Evolutionary conservation across 176 grass and related monocot species (phyloP).

Genomic region (Urochloa ruziziensis): DNA sequence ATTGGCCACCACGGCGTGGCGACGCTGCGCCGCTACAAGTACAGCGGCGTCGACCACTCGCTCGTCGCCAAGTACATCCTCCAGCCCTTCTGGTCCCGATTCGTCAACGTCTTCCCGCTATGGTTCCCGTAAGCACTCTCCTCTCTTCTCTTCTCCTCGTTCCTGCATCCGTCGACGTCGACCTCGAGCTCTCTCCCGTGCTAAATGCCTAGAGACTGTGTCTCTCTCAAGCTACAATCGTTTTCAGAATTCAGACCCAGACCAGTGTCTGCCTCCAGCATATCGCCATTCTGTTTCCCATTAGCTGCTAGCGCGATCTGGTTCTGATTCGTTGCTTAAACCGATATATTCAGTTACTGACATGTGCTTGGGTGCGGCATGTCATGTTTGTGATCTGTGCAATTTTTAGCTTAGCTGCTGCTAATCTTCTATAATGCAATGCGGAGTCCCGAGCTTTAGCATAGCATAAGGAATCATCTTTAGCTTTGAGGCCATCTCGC

Average conservation of each 20-base stretch:
- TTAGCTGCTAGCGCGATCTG: neutral
- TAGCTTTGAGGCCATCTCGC: slow-evolving; percentile 7
- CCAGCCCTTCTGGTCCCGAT: slow-evolving; percentile 85
- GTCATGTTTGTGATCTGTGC: neutral
- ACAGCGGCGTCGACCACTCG: slow-evolving; percentile 95
- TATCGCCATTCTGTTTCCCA: neutral
- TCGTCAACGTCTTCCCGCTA: slow-evolving; percentile 86
- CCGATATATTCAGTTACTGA: neutral
- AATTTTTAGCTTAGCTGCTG: neutral
- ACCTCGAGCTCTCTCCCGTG: neutral
- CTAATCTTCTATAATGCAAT: neutral
- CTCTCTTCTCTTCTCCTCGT: neutral
- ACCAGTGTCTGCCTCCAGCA: neutral
- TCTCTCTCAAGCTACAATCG: too few species aligned
- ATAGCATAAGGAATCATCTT: neutral
- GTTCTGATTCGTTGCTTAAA: neutral
- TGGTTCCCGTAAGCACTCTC: slow-evolving; percentile 81
- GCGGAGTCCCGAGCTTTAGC: neutral
- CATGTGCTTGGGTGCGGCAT: neutral
- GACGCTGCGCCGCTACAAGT: slow-evolving; percentile 84
- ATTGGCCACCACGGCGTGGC: slow-evolving; percentile 79
- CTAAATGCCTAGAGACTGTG: neutral
- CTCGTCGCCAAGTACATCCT: slow-evolving; percentile 96
- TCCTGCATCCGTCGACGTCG: neutral
- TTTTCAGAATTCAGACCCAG: neutral